Percentiles rank a stretch among this genome's conserved stretches.
phyloP scores from a whole-genome alignment of 805 yeast genomes.

The Pichia paraexigua region DNA sequence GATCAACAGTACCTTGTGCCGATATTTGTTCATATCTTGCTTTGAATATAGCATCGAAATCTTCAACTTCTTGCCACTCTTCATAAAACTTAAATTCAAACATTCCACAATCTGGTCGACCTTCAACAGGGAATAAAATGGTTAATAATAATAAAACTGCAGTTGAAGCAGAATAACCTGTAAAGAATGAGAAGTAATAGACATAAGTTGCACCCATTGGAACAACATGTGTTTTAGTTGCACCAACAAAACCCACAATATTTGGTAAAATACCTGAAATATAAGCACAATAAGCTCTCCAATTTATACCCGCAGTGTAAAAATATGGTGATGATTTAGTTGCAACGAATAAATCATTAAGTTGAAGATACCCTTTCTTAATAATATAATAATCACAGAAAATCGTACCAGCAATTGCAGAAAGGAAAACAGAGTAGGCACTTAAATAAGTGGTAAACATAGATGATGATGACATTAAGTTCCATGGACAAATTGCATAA shows the following conservation, averaged over 20 bases:
- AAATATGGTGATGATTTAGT: constrained; percentile 41
- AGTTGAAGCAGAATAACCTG: constrained; percentile 61
- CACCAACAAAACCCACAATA: constrained; percentile 82
- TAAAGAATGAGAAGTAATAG: constrained; percentile 66
- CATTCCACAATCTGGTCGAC: constrained; percentile 32
- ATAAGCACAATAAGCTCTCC: constrained; percentile 81
- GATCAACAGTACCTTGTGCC: neutral
- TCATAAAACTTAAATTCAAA: constrained; percentile 56
- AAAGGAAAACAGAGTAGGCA: constrained; percentile 76
- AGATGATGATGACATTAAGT: constrained; percentile 58
- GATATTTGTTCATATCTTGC: neutral
- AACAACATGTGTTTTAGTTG: constrained; percentile 58
- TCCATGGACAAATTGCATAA: constrained; percentile 76
- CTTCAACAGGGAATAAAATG: constrained; percentile 41
- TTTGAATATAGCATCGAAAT: constrained; percentile 38
- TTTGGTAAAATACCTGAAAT: constrained; percentile 75
- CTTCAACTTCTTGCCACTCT: constrained; percentile 55
- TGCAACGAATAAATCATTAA: constrained; percentile 57
- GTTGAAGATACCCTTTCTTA: constrained; percentile 60
- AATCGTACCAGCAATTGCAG: constrained; percentile 75
- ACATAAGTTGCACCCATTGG: constrained; percentile 73
- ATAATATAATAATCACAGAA: constrained; percentile 62
- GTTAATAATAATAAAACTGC: constrained; percentile 46
- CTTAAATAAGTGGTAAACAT: constrained; percentile 73
- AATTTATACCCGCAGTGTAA: constrained; percentile 63